Base-by-base conservation (phyloP, 1,284 basidiomycete genomes). In the Melanopsichium pennsylvanicum region DNA sequence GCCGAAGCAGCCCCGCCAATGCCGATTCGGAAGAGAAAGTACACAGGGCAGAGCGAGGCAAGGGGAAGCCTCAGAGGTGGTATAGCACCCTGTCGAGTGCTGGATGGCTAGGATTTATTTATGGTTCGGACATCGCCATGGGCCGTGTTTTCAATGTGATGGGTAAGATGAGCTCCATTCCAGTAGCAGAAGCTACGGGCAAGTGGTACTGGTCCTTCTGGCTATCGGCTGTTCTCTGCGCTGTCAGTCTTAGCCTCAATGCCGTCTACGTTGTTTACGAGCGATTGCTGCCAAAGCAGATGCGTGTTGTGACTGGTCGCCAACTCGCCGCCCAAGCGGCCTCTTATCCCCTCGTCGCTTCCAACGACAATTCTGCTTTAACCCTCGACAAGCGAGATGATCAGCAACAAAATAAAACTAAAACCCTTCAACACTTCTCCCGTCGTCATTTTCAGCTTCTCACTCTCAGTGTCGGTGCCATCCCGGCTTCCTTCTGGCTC, bases 171-270 rank as follows among this genome's bases (percentile, higher is more conserved):
- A 72, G 76, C 6, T 76, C 82, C 0, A 73, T 83, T 2, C 83
- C 82, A 2, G 80, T 84, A 60, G 73, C 63, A 4, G 54, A 81
- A 16, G 56, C 76, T 35, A 81, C 81, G n/a, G 82, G 80, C 60
- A 60, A 57, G 48, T 82, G 75, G 73, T 80, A 80, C 22, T 83
- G 81, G 80, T 71, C 79, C 1, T 72, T 83, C 40, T 82, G 83
- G 75, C 74, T 83, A 9, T 81, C 81, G 0, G 66, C 76, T 8
- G 81, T 82, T 42, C 41, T 79, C 27, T 74, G 70, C 29, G 76
- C 36, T 2, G 41, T 74, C 34, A 80, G 78, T 21, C 60, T 81
- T 10, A 51, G 27, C 1, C 22, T 81, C 43, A 76, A 79, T 32
- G 43, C 80, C 34, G 66, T 35, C 12, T 83, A 83, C 69, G 79